Percentiles rank a stretch among this genome's conserved stretches.
Evolutionary conservation across 202 grass and related monocot species (phyloP).

Genomic region (Zizania palustris): DNA sequence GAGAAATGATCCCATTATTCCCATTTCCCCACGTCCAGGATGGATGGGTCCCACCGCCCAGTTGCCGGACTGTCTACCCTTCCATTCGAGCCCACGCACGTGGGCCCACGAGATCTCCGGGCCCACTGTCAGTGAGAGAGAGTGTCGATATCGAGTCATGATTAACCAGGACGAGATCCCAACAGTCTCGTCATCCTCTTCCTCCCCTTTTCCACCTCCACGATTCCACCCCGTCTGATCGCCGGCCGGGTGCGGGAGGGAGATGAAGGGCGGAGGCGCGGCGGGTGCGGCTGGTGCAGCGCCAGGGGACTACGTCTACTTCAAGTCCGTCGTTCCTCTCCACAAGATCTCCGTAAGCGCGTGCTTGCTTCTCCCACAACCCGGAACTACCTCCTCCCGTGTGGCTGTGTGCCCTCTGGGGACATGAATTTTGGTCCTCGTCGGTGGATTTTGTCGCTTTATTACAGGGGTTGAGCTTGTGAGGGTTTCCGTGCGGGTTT

Average conservation of each 20-base stretch:
- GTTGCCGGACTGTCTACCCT: neutral
- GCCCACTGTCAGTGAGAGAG: conserved; percentile 4
- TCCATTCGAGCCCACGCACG: neutral
- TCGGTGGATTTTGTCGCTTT: neutral
- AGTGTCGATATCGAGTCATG: neutral
- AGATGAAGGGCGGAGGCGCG: conserved; percentile 40
- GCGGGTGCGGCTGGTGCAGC: conserved; percentile 22
- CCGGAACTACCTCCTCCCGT: neutral
- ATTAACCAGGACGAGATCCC: conserved; percentile 24
- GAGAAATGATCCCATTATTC: neutral
- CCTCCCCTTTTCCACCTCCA: neutral
- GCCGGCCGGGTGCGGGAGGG: neutral
- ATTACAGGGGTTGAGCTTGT: neutral
- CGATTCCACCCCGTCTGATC: neutral
- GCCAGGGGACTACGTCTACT: conserved; percentile 89
- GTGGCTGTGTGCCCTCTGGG: neutral
- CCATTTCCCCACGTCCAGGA: neutral
- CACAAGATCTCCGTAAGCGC: conserved; percentile 92
- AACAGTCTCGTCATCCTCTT: neutral
- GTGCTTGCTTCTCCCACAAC: neutral
- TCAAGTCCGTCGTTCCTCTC: conserved; percentile 93
- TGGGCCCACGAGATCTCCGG: neutral
- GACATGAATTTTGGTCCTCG: conserved; percentile 22
- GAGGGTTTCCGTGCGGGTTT: neutral
- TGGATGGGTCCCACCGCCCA: neutral